Conservation (phyloP, 202 grass and related monocot species). For the Setaria italica region DNA sequence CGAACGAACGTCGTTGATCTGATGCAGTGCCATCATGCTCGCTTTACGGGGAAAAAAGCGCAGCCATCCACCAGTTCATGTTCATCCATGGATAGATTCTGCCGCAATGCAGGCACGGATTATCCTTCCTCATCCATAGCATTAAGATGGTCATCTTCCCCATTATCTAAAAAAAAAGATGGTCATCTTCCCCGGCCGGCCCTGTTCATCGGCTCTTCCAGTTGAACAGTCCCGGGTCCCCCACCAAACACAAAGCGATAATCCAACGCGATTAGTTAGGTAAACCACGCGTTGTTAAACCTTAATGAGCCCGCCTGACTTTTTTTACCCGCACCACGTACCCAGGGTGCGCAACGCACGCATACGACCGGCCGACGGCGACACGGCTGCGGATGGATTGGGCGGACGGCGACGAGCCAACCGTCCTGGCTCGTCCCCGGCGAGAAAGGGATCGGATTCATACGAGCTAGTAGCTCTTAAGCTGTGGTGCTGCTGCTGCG, state of each 20-base stretch:
- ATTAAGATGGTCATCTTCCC: too few relatives aligned
- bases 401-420: conserved; percentile 45
- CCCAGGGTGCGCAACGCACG: background rate
- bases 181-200: background rate
- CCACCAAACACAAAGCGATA: background rate
- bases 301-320: conserved; percentile 40
- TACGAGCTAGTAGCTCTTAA: background rate
- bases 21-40: background rate
- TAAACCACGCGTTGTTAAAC: conserved; percentile 7
- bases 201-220: background rate
- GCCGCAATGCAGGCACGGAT: too few relatives aligned
- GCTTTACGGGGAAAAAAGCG: background rate
- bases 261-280: conserved; percentile 6
- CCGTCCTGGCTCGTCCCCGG: conserved; percentile 24
- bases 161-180: too few relatives aligned
- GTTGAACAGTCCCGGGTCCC: background rate
- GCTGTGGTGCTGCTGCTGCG: background rate
- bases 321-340: conserved; percentile 2
- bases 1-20: too few relatives aligned
- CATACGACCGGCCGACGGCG: background rate
- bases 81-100: background rate
- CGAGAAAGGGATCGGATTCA: conserved; percentile 52
- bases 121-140: too few relatives aligned
- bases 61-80: background rate
- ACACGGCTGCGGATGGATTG: background rate